Conservation (phyloP, 2,329 filamentous ascomycete genomes). For the Colletotrichum coccodes region DNA sequence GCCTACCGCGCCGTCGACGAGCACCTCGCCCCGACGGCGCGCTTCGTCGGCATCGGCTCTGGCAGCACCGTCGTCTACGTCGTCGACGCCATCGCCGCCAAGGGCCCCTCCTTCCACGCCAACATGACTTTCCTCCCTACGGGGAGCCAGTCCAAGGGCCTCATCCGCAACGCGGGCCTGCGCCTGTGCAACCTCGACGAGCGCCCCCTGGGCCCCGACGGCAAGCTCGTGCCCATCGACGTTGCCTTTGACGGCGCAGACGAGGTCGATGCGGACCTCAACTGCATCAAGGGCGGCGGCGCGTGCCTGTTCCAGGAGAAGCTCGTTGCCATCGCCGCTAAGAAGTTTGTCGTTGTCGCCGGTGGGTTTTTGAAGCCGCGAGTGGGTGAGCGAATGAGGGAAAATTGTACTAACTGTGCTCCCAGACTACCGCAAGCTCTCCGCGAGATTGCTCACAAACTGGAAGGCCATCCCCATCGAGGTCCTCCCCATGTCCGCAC, state of each 20-base stretch:
- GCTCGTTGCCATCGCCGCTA: constrained; percentile 85
- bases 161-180: constrained; percentile 84
- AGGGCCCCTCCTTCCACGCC: constrained; percentile 62
- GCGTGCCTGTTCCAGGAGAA: constrained; percentile 99
- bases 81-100: constrained; percentile 79
- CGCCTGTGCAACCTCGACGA: constrained; percentile 82
- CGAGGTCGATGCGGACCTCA: constrained; percentile 93
- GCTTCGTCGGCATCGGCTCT: constrained; percentile 81
- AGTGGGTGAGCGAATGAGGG: no score
- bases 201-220: constrained; percentile 66
- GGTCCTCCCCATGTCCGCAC: constrained; percentile 85
- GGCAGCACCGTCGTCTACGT: constrained; percentile 87
- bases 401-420: not conserved
- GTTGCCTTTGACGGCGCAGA: constrained; percentile 97
- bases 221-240: constrained; percentile 70
- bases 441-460: constrained; percentile 74
- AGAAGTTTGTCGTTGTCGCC: constrained; percentile 88
- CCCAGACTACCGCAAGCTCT: constrained; percentile 89
- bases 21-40: constrained; percentile 72
- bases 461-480: constrained; percentile 95
- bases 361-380: constrained; percentile 61
- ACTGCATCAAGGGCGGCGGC: constrained; percentile 97
- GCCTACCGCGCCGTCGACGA: constrained; percentile 79
- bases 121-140: constrained; percentile 90
- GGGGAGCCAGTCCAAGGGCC: constrained; percentile 87